Evolutionary conservation across 2,329 filamentous ascomycete species (phyloP), one percentile per base, ranked within the genome.

Genomic region (Diaporthe vexans): DNA sequence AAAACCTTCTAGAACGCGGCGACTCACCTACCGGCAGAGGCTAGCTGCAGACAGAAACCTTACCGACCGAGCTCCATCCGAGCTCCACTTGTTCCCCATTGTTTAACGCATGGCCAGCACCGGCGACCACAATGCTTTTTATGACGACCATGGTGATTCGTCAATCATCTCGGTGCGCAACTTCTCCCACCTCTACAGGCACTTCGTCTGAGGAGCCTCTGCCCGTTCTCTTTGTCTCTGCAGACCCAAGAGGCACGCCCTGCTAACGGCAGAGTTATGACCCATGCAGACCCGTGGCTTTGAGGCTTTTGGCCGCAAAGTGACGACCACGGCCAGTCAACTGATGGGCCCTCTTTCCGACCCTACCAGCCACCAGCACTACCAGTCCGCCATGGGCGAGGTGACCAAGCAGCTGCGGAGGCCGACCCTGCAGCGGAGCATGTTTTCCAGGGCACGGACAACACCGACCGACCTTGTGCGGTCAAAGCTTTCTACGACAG

Each of bases 391-490:
- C 77, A 93, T 99, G 89, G 92, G 90, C 80, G 94, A 97, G 82
- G 92, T 99, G 70, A 94, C 97, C 81, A 94, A 94, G 80, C 95
- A 98, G 83, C 89, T 98, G 79, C 91, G 94, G 78, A 91, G 94
- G 71, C 97, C 97, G 7, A 90, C 89, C 73, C 89, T 98, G 57
- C 97, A 98, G 85, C 92, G 95, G 80, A 94, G 93, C 82, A 93
- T 99, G 82, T 97, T 98, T 83, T 94, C 95, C 76, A 93, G 98
- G 85, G 93, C 96, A 70, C 93, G 93, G 84, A 96, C 95, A 15
- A 95, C 94, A 3, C 97, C 97, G n/a, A 94, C 95, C 77, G 96
- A 99, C 81, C 88, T 99, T 70, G 94, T 98, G 78, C 94, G 97
- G 78, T 96, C 94, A 75, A 96, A 94, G 81, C 92, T 99, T 79